phyloP scores from a whole-genome alignment of 768 basidiomycete species.

The Auricularia auricula-judae region DNA sequence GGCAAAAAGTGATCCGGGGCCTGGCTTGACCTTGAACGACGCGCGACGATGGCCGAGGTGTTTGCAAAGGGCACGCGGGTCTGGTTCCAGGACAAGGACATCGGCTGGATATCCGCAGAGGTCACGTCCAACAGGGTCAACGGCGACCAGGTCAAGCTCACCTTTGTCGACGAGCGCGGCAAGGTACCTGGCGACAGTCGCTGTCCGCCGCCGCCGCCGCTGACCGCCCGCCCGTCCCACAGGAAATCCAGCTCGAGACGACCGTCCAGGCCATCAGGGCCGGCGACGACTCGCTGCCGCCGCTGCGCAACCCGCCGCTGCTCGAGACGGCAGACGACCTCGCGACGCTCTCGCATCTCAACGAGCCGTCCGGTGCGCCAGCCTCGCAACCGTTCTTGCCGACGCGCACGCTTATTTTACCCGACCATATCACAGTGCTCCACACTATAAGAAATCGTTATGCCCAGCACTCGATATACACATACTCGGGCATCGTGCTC shows the following conservation, averaged over 20 bases:
- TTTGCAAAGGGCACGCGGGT: constrained; percentile 14
- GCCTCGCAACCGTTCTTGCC: neutral
- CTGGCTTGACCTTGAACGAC: neutral
- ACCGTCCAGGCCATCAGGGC: constrained; percentile 72
- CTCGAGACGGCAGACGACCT: constrained; percentile 97
- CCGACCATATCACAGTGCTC: constrained; percentile 44
- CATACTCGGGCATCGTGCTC: constrained; percentile 96
- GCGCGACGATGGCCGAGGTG: constrained; percentile 8
- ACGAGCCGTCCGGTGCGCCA: constrained; percentile 84
- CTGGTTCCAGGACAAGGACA: constrained; percentile 85
- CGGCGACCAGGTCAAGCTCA: constrained; percentile 71
- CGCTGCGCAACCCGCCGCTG: constrained; percentile 90
- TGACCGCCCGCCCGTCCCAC: neutral
- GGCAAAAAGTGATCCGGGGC: neutral
- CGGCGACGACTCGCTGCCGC: constrained; percentile 72
- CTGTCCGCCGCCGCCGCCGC: constrained; percentile 7
- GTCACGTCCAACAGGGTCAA: constrained; percentile 52
- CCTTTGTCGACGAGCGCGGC: constrained; percentile 83
- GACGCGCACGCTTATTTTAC: neutral
- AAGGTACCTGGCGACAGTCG: constrained; percentile 43
- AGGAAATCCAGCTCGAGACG: constrained; percentile 76
- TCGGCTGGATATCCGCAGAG: constrained; percentile 88
- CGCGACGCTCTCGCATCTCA: constrained; percentile 93
- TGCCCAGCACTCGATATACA: constrained; percentile 94
- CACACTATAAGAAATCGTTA: constrained; percentile 97